phyloP scores from a whole-genome alignment of 805 yeast genomes.

The Starmera caribaea region DNA sequence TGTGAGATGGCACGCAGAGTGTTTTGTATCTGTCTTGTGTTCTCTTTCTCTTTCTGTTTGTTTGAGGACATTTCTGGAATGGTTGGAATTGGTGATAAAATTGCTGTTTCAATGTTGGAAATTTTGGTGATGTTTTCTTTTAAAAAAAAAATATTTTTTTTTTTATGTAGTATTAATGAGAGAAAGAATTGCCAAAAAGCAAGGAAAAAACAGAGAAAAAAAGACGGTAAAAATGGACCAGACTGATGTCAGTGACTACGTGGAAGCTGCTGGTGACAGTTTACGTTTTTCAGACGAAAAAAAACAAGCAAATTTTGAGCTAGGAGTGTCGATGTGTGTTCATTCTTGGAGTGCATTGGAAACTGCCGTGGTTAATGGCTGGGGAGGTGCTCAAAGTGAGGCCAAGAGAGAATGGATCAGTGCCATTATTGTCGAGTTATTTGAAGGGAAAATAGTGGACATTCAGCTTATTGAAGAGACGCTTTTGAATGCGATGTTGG shows the following conservation, averaged over 20 bases:
- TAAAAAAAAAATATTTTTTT: no score
- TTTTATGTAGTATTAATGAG: no score
- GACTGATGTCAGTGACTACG: constrained; percentile 37
- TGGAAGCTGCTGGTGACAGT: constrained; percentile 40
- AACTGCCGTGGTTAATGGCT: constrained; percentile 81
- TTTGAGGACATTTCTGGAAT: no score
- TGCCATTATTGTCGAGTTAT: constrained; percentile 72
- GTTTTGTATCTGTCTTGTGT: no score
- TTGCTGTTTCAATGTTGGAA: no score
- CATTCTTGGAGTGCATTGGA: constrained; percentile 82
- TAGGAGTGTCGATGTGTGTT: constrained; percentile 89
- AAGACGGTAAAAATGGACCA: constrained; percentile 2
- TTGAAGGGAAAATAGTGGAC: constrained; percentile 60
- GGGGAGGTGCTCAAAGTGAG: constrained; percentile 93
- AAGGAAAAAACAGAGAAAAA: no score
- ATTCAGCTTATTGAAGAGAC: constrained; percentile 76
- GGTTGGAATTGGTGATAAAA: no score
- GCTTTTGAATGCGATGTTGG: constrained; percentile 81
- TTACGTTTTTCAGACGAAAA: constrained; percentile 44
- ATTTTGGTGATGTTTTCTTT: no score
- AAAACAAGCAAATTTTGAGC: constrained; percentile 79
- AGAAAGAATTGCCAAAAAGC: no score
- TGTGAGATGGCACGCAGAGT: constrained; percentile 47
- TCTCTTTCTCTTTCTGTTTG: no score
- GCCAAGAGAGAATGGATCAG: constrained; percentile 95